phyloP scores from a whole-genome alignment of 2,329 filamentous ascomycete species.

The Nemania sp. region DNA sequence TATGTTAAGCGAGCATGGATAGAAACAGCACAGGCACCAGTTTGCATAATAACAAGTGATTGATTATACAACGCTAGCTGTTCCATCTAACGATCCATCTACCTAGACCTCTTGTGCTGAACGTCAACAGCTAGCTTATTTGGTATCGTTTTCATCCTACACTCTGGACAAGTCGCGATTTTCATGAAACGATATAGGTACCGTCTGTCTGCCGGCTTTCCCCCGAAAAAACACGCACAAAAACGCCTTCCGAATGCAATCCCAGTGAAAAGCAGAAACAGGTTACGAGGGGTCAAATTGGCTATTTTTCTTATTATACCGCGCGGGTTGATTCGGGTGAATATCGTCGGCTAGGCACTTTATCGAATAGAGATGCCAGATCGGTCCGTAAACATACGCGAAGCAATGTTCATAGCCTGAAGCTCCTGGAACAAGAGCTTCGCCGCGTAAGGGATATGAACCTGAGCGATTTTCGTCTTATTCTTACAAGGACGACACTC shows the following conservation, averaged over 20 bases:
- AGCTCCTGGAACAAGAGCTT: slow-evolving; percentile 99
- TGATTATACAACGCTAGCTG: slow-evolving; percentile 23
- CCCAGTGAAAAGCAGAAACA: neutral
- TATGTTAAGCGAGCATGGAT: neutral
- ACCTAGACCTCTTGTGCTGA: slow-evolving; percentile 4
- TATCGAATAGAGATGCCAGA: slow-evolving; percentile 75
- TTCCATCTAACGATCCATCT: slow-evolving; percentile 12
- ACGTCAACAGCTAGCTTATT: neutral
- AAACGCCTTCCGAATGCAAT: slow-evolving; percentile 38
- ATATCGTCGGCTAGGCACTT: slow-evolving; percentile 18
- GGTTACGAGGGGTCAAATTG: neutral
- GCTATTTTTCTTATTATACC: neutral
- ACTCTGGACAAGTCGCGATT: neutral
- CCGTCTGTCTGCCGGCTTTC: neutral
- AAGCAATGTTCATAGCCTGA: slow-evolving; percentile 97
- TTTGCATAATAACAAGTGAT: neutral
- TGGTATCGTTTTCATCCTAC: neutral
- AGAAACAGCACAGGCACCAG: neutral
- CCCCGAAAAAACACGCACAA: neutral
- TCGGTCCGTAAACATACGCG: slow-evolving; percentile 91
- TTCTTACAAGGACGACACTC: slow-evolving; percentile 98
- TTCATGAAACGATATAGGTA: neutral
- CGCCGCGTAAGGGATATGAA: slow-evolving; percentile 96
- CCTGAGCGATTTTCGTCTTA: slow-evolving; percentile 97
- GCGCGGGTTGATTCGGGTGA: neutral